Evolutionary conservation across 1,284 basidiomycete species (phyloP).

Genomic region (Sporisorium graminicola): DNA sequence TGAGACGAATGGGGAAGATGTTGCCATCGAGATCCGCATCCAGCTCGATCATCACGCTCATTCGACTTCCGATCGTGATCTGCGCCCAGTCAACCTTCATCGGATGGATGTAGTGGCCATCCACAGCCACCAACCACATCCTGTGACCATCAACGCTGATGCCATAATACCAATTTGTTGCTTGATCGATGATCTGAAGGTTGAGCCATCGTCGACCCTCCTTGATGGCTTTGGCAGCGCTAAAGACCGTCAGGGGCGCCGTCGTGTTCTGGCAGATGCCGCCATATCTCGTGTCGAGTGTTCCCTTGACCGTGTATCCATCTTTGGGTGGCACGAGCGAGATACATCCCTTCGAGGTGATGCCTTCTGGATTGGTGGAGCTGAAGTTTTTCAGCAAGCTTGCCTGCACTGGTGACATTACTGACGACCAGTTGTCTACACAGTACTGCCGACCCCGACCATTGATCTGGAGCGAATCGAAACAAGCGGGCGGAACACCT

Average conservation of each 20-base stretch:
- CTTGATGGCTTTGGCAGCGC: slow-evolving; percentile 36
- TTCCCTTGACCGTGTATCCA: slow-evolving; percentile 41
- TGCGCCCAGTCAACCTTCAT: slow-evolving; percentile 44
- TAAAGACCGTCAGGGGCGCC: slow-evolving; percentile 43
- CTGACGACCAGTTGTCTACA: slow-evolving; percentile 30
- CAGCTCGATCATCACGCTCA: slow-evolving; percentile 55
- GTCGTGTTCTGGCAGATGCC: slow-evolving; percentile 52
- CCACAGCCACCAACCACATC: slow-evolving; percentile 52
- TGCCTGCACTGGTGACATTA: slow-evolving; percentile 24
- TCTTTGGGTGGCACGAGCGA: slow-evolving; percentile 48
- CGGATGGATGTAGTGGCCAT: slow-evolving; percentile 49
- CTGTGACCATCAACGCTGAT: slow-evolving; percentile 35
- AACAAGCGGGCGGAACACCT: slow-evolving; percentile 53
- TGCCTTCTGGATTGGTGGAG: slow-evolving; percentile 37
- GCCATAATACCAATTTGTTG: slow-evolving; percentile 45
- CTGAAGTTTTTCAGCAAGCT: slow-evolving; percentile 41
- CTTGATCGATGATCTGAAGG: slow-evolving; percentile 40
- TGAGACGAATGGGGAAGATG: slow-evolving; percentile 48
- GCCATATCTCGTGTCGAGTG: slow-evolving; percentile 44
- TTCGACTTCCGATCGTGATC: slow-evolving; percentile 49
- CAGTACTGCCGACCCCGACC: slow-evolving; percentile 54
- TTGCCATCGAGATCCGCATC: slow-evolving; percentile 20
- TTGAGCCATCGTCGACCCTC: slow-evolving; percentile 46
- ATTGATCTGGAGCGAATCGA: slow-evolving; percentile 54
- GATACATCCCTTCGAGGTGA: slow-evolving; percentile 55